Conservation (phyloP, 2,329 filamentous ascomycete species). For the Trichoderma aggressivum region DNA sequence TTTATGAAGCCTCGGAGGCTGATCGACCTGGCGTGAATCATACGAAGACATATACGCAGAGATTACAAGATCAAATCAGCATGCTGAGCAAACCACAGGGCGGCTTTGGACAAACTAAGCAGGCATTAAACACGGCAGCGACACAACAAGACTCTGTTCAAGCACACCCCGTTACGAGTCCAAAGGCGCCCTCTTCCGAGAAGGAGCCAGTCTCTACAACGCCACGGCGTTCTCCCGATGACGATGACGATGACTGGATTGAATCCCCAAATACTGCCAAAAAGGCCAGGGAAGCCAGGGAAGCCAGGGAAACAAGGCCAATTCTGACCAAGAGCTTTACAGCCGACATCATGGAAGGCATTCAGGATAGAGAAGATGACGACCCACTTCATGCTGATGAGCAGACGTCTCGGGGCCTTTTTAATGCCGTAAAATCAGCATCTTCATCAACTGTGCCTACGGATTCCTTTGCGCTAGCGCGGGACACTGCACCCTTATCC, state of each 20-base stretch:
- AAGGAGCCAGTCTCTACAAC: constrained; percentile 40
- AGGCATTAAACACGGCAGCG: constrained; percentile 36
- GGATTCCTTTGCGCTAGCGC: constrained; percentile 19
- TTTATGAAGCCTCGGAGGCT: constrained; percentile 39
- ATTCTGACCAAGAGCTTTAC: constrained; percentile 59
- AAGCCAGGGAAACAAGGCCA: constrained; percentile 41
- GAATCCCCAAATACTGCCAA: constrained; percentile 43
- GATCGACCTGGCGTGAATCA: constrained; percentile 48
- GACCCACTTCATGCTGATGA: constrained; percentile 39
- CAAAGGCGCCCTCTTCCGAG: constrained; percentile 30
- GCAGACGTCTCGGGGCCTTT: constrained; percentile 18
- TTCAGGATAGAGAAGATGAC: constrained; percentile 47
- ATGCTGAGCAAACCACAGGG: constrained; percentile 58
- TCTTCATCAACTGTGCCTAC: constrained; percentile 56
- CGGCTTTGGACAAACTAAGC: constrained; percentile 47
- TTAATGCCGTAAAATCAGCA: constrained; percentile 54
- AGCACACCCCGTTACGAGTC: constrained; percentile 30
- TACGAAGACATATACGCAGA: constrained; percentile 89
- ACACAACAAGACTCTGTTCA: constrained; percentile 21
- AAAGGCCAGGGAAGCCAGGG: constrained; percentile 26
- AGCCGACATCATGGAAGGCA: constrained; percentile 58
- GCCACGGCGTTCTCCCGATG: constrained; percentile 56
- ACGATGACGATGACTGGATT: constrained; percentile 62
- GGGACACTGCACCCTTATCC: constrained; percentile 40
- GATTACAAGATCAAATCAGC: constrained; percentile 88